phyloP scores from a whole-genome alignment of 148 eudicot species.

The Rhododendron griersonianum region DNA sequence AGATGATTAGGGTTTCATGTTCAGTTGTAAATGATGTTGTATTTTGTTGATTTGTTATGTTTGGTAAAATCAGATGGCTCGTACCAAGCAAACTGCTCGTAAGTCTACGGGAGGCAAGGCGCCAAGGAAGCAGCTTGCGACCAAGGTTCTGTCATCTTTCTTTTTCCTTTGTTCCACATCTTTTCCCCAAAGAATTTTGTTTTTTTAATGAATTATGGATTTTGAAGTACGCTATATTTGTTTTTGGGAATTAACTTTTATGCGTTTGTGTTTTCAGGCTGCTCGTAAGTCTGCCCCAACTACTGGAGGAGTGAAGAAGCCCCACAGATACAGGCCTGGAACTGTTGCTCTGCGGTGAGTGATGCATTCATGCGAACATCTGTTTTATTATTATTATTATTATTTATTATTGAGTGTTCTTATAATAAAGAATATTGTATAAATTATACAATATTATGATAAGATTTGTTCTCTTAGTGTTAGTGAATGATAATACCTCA shows the following conservation, averaged over 20 bases:
- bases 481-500: neutral
- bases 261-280: slow-evolving; percentile 1
- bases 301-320: slow-evolving; percentile 28
- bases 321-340: slow-evolving; percentile 27
- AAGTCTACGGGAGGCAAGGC: slow-evolving; percentile 27
- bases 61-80: slow-evolving; percentile 16
- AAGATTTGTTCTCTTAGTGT: neutral
- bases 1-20: neutral
- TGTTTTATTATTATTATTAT: neutral
- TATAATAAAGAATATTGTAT: no score
- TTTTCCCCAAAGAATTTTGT: neutral
- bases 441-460: no score
- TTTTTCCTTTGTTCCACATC: neutral
- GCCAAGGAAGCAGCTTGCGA: slow-evolving; percentile 25
- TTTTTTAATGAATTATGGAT: neutral
- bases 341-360: slow-evolving; percentile 23
- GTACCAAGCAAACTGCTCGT: slow-evolving; percentile 28
- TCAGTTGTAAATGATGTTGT: neutral
- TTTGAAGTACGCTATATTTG: neutral
- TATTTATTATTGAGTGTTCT: no score
- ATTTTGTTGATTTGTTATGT: neutral
- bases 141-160: slow-evolving; percentile 11
- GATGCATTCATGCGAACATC: neutral
- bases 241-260: neutral
- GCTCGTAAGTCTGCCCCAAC: slow-evolving; percentile 28